phyloP scores from a whole-genome alignment of 2,329 filamentous ascomycete genomes.

The Beauveria australis region DNA sequence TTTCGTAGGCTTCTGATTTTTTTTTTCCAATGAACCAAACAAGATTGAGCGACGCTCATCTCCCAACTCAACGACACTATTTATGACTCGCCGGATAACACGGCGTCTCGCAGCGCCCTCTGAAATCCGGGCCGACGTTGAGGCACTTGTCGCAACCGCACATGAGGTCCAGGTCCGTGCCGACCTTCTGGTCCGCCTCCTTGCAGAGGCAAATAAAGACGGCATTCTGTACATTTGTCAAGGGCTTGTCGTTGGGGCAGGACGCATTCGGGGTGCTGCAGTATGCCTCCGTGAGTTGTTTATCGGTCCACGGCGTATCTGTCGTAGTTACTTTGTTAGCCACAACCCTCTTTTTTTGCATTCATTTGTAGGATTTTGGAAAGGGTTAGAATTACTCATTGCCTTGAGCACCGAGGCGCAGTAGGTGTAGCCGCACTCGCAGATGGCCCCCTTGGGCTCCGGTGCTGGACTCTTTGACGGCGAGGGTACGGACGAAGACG shows the following conservation, averaged over 20 bases:
- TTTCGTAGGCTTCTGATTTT: neutral
- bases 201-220: conserved; percentile 33
- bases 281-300: conserved; percentile 27
- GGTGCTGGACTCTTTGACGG: conserved; percentile 13
- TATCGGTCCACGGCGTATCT: conserved; percentile 27
- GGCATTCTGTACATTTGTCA: conserved; percentile 23
- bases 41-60: neutral
- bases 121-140: conserved; percentile 30
- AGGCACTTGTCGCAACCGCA: conserved; percentile 33
- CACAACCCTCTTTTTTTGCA: no score
- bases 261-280: conserved; percentile 28
- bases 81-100: conserved; percentile 16
- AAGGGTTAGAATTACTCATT: conserved; percentile 22
- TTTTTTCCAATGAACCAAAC: no score
- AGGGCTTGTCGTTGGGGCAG: conserved; percentile 24
- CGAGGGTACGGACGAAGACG: neutral
- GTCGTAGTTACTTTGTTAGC: neutral
- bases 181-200: conserved; percentile 23
- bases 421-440: conserved; percentile 35
- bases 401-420: conserved; percentile 30
- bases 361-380: neutral
- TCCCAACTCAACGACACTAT: neutral
- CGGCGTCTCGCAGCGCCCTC: conserved; percentile 31
- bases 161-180: conserved; percentile 28
- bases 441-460: conserved; percentile 22